Evolutionary conservation across 441 rosid genomes (phyloP), one percentile per base, ranked within the genome.

Genomic region (Euphorbia neoarborescens): DNA sequence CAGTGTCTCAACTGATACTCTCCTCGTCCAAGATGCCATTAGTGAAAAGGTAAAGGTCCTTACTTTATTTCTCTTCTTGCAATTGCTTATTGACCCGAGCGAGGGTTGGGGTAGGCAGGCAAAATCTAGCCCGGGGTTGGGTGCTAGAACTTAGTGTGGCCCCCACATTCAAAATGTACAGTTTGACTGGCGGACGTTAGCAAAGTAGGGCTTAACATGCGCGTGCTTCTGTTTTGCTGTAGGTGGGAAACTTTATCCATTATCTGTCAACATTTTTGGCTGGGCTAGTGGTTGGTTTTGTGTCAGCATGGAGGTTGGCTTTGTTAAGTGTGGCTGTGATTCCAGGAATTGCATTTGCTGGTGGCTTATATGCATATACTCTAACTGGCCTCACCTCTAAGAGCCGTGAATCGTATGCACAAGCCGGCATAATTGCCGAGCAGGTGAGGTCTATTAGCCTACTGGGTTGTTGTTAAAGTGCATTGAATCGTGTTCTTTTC

Each of bases 231-330:
- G 19, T 2, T 44, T 10, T 44, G 50, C 13, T 68, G 62, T 72
- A 94, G 99, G 99, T 94, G 81, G 99, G 99, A 22, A 94, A 94
- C 71, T 94, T 94, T 69, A 92, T 92, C 68, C 99, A 94, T 77
- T 94, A 92, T 74, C 69, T 94, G 74, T 94, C 99, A 32, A 94
- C 99, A 27, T 94, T 94, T 78, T 79, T 94, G 76, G 98, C 99
- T 57, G 99, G 99, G 73, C 79, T 94, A 69, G 99, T 94, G 71
- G 99, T 94, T 75, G 99, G 99, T 63, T 94, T 94, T 80, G 97
- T 94, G 66, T 89, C 99, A 44, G 98, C 98, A 80, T 94, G 99
- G 99, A 87, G 85, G 86, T 78, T 94, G 71, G 97, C 99, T 57
- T 75, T 94, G 83, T 80, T 94, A 44, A 90, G 99, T 77, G 87